Conservation (phyloP, 2,329 filamentous ascomycete genomes). For the Fusarium odoratissimum region DNA sequence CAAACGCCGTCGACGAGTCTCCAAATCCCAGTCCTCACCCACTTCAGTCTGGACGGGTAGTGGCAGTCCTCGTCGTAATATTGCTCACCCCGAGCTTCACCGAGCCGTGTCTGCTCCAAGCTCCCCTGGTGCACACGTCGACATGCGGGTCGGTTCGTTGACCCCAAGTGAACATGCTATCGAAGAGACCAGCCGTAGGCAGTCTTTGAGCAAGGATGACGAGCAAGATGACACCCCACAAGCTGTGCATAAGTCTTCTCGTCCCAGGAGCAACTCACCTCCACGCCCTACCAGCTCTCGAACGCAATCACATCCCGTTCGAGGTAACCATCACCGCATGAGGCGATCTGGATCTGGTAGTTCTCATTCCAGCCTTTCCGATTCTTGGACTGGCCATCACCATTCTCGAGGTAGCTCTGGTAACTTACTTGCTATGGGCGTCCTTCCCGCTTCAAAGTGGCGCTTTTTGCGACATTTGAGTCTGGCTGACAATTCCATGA, state of each 20-base stretch:
- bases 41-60: constrained; percentile 74
- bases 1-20: constrained; percentile 86
- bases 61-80: constrained; percentile 70
- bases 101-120: constrained; percentile 77
- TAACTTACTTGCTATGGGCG: constrained; percentile 77
- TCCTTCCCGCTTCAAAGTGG: constrained; percentile 90
- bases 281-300: constrained; percentile 80
- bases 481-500: constrained; percentile 90
- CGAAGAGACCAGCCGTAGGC: constrained; percentile 53
- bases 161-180: constrained; percentile 63
- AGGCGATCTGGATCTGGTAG: constrained; percentile 91
- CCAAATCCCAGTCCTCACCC: constrained; percentile 85
- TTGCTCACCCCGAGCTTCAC: constrained; percentile 69
- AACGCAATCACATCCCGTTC: constrained; percentile 74
- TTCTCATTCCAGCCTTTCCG: constrained; percentile 82
- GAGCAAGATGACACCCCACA: constrained; percentile 58
- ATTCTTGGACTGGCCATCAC: constrained; percentile 68
- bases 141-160: constrained; percentile 70
- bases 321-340: constrained; percentile 79
- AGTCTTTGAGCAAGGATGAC: constrained; percentile 60
- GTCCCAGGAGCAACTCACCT: constrained; percentile 84
- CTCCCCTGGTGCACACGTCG: constrained; percentile 64
- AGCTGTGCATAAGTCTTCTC: constrained; percentile 57
- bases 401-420: constrained; percentile 77
- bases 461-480: constrained; percentile 92